These are phyloP conservation scores for Naegleria lovaniensis DNA, from an alignment of 208 protist genomes.

Conservation along the genomic window DNA sequence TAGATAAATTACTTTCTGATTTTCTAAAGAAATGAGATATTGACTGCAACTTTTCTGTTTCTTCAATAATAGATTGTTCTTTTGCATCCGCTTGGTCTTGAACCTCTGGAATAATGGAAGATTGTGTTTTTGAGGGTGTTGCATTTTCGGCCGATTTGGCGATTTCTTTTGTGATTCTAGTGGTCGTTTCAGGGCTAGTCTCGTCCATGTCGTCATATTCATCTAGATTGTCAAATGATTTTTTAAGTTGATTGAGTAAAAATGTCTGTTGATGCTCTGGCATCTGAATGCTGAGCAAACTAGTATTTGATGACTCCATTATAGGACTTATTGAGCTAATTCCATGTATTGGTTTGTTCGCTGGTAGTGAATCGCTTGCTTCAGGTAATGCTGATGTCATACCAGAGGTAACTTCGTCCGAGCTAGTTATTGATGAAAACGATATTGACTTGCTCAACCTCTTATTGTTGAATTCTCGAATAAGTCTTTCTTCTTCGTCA, in stretches of 20 bases:
- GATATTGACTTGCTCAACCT: too few relatives aligned
- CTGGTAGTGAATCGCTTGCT: too few relatives aligned
- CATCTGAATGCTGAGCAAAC: not conserved
- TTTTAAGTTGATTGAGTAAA: not conserved
- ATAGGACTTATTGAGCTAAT: too few relatives aligned
- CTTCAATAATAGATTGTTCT: not conserved
- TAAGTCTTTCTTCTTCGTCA: too few relatives aligned
- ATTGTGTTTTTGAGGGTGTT: not conserved
- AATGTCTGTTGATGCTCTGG: not conserved
- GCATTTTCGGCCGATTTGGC: not conserved
- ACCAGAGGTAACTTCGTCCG: too few relatives aligned
- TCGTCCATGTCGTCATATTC: not conserved
- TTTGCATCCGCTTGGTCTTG: not conserved
- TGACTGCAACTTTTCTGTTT: not conserved
- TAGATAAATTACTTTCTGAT: not conserved
- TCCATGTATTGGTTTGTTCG: too few relatives aligned
- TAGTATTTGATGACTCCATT: too few relatives aligned
- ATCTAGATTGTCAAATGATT: not conserved
- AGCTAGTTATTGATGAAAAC: too few relatives aligned
- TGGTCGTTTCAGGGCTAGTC: not conserved
- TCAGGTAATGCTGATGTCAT: too few relatives aligned
- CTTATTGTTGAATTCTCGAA: too few relatives aligned
- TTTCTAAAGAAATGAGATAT: not conserved
- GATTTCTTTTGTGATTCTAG: not conserved
- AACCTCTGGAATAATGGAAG: too few relatives aligned